A percentile compares a stretch with the other conserved stretches of the same genome.
phyloP scores from a whole-genome alignment of 768 basidiomycete species.

The Mycena leptocephala region DNA sequence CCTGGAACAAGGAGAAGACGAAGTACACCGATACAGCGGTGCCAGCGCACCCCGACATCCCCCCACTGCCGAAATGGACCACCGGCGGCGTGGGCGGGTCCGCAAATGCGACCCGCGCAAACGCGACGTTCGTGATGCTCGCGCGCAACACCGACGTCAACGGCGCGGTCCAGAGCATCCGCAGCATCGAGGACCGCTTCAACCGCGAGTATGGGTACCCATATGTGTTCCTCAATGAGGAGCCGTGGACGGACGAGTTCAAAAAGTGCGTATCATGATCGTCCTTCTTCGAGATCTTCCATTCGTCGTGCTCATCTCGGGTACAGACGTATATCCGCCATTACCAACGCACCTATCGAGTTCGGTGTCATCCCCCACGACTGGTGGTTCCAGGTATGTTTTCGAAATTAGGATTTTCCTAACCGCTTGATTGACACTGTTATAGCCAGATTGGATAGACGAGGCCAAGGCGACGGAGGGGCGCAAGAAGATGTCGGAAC shows the following conservation, averaged over 20 bases:
- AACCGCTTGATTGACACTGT: neutral
- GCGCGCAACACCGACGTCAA: constrained; percentile 78
- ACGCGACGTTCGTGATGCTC: constrained; percentile 67
- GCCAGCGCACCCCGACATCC: constrained; percentile 51
- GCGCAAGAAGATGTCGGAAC: constrained; percentile 74
- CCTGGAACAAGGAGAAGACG: constrained; percentile 4
- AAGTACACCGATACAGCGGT: constrained; percentile 43
- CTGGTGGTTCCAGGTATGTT: constrained; percentile 72
- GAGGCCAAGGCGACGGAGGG: constrained; percentile 72
- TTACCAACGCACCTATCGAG: constrained; percentile 51
- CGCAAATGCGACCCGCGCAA: constrained; percentile 43
- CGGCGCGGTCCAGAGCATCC: constrained; percentile 77
- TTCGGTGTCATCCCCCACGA: constrained; percentile 80
- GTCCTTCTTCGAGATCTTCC: no score
- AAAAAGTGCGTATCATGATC: constrained; percentile 64
- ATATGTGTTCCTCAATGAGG: constrained; percentile 92
- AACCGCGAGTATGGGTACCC: constrained; percentile 86
- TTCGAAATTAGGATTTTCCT: no score
- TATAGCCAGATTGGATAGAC: constrained; percentile 77
- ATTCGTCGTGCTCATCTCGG: neutral
- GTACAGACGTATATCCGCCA: constrained; percentile 47
- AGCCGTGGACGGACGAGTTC: constrained; percentile 84
- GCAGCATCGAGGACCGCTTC: constrained; percentile 87
- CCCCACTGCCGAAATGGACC: constrained; percentile 29
- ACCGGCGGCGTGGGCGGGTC: neutral